Evolutionary conservation across 805 yeast genomes (phyloP).

Genomic region (Starmera dryadoides): DNA sequence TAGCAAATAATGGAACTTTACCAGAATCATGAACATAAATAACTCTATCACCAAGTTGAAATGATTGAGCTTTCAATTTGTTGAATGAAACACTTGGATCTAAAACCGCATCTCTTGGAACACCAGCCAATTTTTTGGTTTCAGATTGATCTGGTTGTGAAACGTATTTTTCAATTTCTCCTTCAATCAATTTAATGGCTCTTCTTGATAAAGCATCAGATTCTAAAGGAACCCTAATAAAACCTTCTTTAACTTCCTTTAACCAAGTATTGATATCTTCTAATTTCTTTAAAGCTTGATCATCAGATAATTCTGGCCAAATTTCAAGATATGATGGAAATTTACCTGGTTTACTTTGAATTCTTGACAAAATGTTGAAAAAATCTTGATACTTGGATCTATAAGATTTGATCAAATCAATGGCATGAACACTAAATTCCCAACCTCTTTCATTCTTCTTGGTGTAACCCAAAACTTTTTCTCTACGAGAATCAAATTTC

Average conservation of each 20-base stretch:
- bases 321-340: conserved; percentile 24
- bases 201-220: conserved; percentile 69
- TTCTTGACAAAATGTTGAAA: conserved; percentile 32
- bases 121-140: conserved; percentile 61
- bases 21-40: conserved; percentile 81
- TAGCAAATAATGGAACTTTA: conserved; percentile 77
- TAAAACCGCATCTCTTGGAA: conserved; percentile 78
- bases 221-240: conserved; percentile 64
- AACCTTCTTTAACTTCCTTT: conserved; percentile 42
- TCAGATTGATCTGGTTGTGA: conserved; percentile 36
- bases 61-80: conserved; percentile 65
- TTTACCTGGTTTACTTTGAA: conserved; percentile 18
- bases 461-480: conserved; percentile 85
- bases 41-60: conserved; percentile 85
- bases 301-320: conserved; percentile 27
- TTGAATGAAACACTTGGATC: conserved; percentile 69
- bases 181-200: conserved; percentile 63
- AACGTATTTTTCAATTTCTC: conserved; percentile 40
- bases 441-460: conserved; percentile 59
- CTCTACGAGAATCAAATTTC: conserved; percentile 71
- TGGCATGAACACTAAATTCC: conserved; percentile 77
- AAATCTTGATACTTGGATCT: conserved; percentile 53
- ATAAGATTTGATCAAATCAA: conserved; percentile 58
- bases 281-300: conserved; percentile 20
- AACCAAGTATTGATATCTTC: conserved; percentile 31